A percentile compares a stretch with the other conserved stretches of the same genome.
Conservation (phyloP, 371 early-diverging fungal species). For the Syncephalastrum monosporum region DNA sequence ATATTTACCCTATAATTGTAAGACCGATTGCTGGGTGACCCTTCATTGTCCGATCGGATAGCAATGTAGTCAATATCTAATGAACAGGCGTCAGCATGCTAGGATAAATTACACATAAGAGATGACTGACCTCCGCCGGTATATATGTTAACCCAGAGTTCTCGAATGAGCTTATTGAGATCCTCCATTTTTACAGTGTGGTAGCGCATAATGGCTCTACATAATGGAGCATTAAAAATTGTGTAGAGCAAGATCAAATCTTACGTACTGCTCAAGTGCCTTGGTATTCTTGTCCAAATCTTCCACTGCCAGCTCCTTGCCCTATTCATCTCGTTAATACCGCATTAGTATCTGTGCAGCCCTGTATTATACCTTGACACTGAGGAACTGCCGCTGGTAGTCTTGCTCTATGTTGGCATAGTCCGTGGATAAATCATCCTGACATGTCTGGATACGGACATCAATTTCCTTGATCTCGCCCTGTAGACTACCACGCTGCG, state of each 20-base stretch:
- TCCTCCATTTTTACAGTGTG: conserved; percentile 98
- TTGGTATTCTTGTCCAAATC: conserved; percentile 90
- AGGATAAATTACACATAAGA: background rate
- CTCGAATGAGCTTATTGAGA: conserved; percentile 95
- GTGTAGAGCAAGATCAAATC: background rate
- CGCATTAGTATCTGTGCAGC: background rate
- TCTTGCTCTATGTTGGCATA: conserved; percentile 76
- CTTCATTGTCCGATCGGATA: conserved; percentile 88
- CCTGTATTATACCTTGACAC: conserved; percentile 51
- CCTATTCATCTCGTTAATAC: conserved; percentile 24
- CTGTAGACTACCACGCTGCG: conserved; percentile 65
- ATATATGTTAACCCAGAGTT: conserved; percentile 98
- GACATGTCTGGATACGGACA: conserved; percentile 57
- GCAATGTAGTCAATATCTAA: conserved; percentile 95
- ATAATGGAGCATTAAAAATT: background rate
- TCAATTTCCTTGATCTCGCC: conserved; percentile 90
- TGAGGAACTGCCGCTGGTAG: conserved; percentile 66
- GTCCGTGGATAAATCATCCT: conserved; percentile 69
- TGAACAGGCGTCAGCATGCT: background rate
- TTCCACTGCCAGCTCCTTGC: conserved; percentile 69
- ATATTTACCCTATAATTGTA: conserved; percentile 89
- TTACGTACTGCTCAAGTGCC: conserved; percentile 76
- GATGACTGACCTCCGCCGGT: conserved; percentile 85
- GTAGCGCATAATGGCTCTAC: conserved; percentile 91
- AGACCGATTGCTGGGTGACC: conserved; percentile 57